Evolutionary conservation across 2,329 filamentous ascomycete genomes (phyloP), one percentile per base, ranked within the genome.

Genomic region (Trichophyton schoenleinii): DNA sequence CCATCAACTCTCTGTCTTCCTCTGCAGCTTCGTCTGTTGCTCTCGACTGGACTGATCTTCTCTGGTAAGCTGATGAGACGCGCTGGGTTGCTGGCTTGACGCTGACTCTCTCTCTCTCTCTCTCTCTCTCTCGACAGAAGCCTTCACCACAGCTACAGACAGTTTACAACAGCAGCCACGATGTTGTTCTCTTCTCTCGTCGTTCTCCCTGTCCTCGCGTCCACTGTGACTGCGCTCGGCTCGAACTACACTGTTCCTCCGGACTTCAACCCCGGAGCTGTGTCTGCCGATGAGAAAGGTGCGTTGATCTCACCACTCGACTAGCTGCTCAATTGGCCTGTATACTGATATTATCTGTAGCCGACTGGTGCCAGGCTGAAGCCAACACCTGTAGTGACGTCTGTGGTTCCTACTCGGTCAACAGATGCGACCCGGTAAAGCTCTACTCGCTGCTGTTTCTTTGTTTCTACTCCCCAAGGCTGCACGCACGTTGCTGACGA

Each of bases 381-480:
- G 73, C 73, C 63, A 83, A 83, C 72, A 79, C 78, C 52, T 87
- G 85, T 74, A 81, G 81, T 15, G 70, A 78, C 62, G 77, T 87
- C 65, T 87, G 85, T 73, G 77, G 77, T 64, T 68, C 71, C 64
- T 73, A 77, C 66, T 72, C 69, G 64, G 67, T 69, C 64, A 86
- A 86, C 75, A 72, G 68, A 57, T 87, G 85, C 70, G 77, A 83
- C 64, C 52, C 73, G 41, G 84, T 87, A 79, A 31, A 70, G 81
- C 73, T 57, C 58, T 31, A 15, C 34, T 60, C n/a, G 5, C 28
- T 28, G 9, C 13, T 52, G 22, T 20, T 38, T 38, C 34, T 38
- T 22, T 52, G n/a, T 44, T 44, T 44, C n/a, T 44, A 20, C n/a
- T 9, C 44, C 44, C 48, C 13, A 22, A 11, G 2, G 3, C 7